Conservation (phyloP, 2,329 filamentous ascomycete species). For the Ophiosphaerella korrae region DNA sequence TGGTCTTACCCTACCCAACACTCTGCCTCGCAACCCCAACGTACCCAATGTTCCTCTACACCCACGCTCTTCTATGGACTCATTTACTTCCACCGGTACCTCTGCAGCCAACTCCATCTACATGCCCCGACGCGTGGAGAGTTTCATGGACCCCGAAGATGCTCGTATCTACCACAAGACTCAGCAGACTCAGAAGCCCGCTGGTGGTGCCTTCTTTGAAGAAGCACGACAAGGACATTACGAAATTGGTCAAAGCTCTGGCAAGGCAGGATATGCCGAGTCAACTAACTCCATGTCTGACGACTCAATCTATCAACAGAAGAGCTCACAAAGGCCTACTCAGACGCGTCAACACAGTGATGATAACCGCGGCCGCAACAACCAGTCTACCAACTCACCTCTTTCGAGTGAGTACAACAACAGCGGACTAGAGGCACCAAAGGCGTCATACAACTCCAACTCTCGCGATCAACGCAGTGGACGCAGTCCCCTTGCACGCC, state of each 20-base stretch:
- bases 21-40: constrained; percentile 52
- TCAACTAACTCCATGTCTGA: constrained; percentile 45
- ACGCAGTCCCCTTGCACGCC: constrained; percentile 53
- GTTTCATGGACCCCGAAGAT: constrained; percentile 79
- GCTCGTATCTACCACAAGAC: constrained; percentile 73
- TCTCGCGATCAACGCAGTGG: constrained; percentile 39
- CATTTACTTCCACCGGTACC: constrained; percentile 60
- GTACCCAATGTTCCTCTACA: constrained; percentile 56
- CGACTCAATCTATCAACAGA: constrained; percentile 41
- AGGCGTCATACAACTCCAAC: constrained; percentile 33
- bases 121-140: constrained; percentile 71
- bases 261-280: constrained; percentile 40
- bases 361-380: constrained; percentile 8
- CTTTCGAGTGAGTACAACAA: constrained; percentile 35
- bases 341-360: constrained; percentile 34
- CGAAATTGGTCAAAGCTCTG: constrained; percentile 22
- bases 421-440: constrained; percentile 34
- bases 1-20: constrained; percentile 61
- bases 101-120: constrained; percentile 66
- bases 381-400: constrained; percentile 32
- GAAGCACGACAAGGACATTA: constrained; percentile 35
- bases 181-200: constrained; percentile 56
- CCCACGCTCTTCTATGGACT: constrained; percentile 69
- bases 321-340: constrained; percentile 29
- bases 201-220: constrained; percentile 52